Evolutionary conservation across 2,329 filamentous ascomycete species (phyloP).

Genomic region (Alternaria brassicae): DNA sequence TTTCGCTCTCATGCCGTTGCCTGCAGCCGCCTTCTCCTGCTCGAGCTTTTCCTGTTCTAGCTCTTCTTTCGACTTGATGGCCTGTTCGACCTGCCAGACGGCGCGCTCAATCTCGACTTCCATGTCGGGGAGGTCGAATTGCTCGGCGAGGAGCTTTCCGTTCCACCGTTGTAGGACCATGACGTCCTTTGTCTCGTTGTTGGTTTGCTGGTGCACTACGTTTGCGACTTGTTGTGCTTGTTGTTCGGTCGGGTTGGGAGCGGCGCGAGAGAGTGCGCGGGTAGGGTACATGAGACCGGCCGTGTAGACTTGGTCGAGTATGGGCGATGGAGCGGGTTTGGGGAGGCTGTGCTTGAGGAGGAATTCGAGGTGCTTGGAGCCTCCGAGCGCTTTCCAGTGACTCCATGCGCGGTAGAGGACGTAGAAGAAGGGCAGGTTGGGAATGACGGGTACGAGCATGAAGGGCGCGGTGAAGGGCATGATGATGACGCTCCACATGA

Average conservation of each 20-base stretch:
- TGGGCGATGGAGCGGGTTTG: slow-evolving; percentile 67
- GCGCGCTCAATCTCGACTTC: slow-evolving; percentile 62
- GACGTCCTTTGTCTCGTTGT: slow-evolving; percentile 53
- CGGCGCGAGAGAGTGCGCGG: slow-evolving; percentile 50
- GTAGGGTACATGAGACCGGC: slow-evolving; percentile 56
- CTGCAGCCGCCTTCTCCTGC: slow-evolving; percentile 41
- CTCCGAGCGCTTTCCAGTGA: slow-evolving; percentile 69
- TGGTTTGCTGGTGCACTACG: slow-evolving; percentile 50
- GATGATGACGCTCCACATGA: slow-evolving; percentile 72
- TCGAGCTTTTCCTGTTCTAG: slow-evolving; percentile 48
- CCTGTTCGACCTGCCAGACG: slow-evolving; percentile 58
- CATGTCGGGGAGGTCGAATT: slow-evolving; percentile 59
- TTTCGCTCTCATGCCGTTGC: slow-evolving; percentile 36
- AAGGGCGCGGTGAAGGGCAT: slow-evolving; percentile 80
- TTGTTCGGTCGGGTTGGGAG: slow-evolving; percentile 45
- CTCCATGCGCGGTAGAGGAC: slow-evolving; percentile 80
- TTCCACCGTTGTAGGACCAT: slow-evolving; percentile 61
- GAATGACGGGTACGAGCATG: slow-evolving; percentile 82
- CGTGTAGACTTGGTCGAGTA: slow-evolving; percentile 78
- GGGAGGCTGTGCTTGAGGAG: slow-evolving; percentile 77
- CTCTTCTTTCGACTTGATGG: slow-evolving; percentile 51
- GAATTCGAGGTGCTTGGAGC: slow-evolving; percentile 84
- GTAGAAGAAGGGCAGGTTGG: slow-evolving; percentile 97
- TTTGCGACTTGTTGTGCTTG: slow-evolving; percentile 50
- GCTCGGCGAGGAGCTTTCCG: slow-evolving; percentile 59